Conservation (phyloP, 192 early-diverging fungal species). For the Oehlia diaphana region DNA sequence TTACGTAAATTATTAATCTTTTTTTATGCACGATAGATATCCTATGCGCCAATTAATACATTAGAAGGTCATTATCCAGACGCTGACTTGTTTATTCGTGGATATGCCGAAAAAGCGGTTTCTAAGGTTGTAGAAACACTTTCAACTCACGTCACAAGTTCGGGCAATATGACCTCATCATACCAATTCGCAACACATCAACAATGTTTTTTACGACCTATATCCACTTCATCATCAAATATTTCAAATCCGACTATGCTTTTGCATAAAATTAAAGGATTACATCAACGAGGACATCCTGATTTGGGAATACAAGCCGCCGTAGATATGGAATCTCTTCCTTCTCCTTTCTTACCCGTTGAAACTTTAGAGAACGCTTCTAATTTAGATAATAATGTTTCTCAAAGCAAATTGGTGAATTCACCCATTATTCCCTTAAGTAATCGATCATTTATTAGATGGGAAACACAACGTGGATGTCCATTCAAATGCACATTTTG, state of each 20-base stretch:
- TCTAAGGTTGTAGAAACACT: neutral
- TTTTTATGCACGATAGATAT: neutral
- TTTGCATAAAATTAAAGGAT: neutral
- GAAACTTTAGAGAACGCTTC: too few relatives aligned
- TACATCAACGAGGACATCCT: neutral
- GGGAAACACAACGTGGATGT: conserved; percentile 34
- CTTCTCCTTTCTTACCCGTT: neutral
- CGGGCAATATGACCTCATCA: neutral
- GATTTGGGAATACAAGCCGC: neutral
- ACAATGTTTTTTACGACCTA: too few relatives aligned
- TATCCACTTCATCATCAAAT: too few relatives aligned
- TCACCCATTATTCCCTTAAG: neutral
- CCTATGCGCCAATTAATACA: neutral
- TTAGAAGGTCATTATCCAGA: conserved; percentile 16
- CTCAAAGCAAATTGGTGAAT: neutral
- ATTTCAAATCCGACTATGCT: too few relatives aligned
- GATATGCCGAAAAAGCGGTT: conserved; percentile 27
- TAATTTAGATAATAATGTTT: neutral
- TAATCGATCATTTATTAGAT: conserved; percentile 21
- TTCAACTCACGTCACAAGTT: neutral
- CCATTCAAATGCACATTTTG: conserved; percentile 30
- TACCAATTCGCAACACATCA: neutral
- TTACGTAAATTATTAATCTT: neutral
- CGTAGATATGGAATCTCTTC: neutral
- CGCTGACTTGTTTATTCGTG: conserved; percentile 28